phyloP scores from a whole-genome alignment of 2,329 filamentous ascomycete species.

The Chaetothyriales sp. region DNA sequence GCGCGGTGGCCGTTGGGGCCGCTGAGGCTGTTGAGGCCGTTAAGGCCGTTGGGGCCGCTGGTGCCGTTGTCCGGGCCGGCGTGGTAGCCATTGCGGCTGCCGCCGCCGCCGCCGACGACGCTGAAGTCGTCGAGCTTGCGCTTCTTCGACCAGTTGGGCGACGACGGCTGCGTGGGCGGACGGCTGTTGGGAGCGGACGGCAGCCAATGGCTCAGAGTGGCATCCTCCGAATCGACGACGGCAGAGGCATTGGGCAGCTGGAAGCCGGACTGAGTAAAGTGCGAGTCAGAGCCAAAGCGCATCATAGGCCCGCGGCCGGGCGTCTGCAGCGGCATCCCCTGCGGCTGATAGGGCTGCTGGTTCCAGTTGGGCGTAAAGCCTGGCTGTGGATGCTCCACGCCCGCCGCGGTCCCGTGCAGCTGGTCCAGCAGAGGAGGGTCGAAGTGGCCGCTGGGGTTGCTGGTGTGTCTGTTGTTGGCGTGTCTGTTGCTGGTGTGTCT shows the following conservation, averaged over 20 bases:
- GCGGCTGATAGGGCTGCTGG: conserved; percentile 38
- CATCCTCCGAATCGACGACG: background rate
- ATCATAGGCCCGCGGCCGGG: background rate
- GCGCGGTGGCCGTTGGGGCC: background rate
- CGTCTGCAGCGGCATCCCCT: conserved; percentile 32
- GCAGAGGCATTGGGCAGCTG: background rate
- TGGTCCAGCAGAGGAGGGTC: conserved; percentile 1
- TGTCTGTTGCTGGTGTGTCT: background rate
- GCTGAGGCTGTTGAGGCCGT: too few relatives aligned
- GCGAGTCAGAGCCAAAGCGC: conserved; percentile 14
- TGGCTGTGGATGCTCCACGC: conserved; percentile 4
- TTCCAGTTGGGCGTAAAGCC: conserved; percentile 33
- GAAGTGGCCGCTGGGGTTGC: background rate
- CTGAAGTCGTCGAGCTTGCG: conserved; percentile 1
- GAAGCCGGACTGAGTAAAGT: conserved; percentile 13
- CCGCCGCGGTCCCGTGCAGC: conserved; percentile 3
- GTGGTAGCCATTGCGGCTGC: background rate
- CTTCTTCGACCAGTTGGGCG: conserved; percentile 15
- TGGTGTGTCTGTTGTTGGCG: background rate
- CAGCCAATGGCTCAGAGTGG: conserved; percentile 1
- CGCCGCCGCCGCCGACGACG: background rate
- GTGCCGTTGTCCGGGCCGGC: background rate
- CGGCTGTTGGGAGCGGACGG: conserved; percentile 8
- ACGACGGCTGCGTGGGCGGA: conserved; percentile 18
- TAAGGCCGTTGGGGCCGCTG: background rate